A percentile compares a stretch with the other conserved stretches of the same genome.
Conservation (phyloP, 2,329 filamentous ascomycete species). For the Monilinia laxa region DNA sequence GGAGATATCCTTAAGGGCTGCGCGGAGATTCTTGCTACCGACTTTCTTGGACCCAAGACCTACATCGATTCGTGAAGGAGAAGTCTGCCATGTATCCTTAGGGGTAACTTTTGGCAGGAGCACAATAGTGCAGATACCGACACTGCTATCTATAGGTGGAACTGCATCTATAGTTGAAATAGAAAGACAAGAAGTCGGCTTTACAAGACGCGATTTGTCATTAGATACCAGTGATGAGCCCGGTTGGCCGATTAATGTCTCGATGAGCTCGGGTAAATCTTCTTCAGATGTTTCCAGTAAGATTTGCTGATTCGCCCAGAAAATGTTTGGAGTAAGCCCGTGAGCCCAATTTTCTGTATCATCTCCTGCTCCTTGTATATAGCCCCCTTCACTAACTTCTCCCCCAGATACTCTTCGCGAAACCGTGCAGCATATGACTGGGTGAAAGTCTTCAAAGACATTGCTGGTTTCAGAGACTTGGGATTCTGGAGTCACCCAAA, state of each 20-base stretch:
- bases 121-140: slow-evolving; percentile 40
- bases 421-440: slow-evolving; percentile 82
- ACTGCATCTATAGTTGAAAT: slow-evolving; percentile 31
- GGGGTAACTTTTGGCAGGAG: slow-evolving; percentile 48
- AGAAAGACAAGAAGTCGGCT: slow-evolving; percentile 37
- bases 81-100: slow-evolving; percentile 46
- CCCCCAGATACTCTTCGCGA: slow-evolving; percentile 69
- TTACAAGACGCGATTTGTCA: slow-evolving; percentile 27
- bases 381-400: slow-evolving; percentile 69
- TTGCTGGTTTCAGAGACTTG: slow-evolving; percentile 43
- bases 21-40: slow-evolving; percentile 79
- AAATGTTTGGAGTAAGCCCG: slow-evolving; percentile 73
- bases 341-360: slow-evolving; percentile 91
- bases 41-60: slow-evolving; percentile 70
- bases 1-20: slow-evolving; percentile 55
- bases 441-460: slow-evolving; percentile 60
- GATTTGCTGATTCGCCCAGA: slow-evolving; percentile 67
- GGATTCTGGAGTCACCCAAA: slow-evolving; percentile 78
- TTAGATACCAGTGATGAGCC: background rate
- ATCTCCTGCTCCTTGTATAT: slow-evolving; percentile 93
- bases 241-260: slow-evolving; percentile 43
- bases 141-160: background rate
- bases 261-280: slow-evolving; percentile 56
- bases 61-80: slow-evolving; percentile 50
- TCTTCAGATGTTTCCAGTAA: slow-evolving; percentile 66